Conservation (phyloP, 2,329 filamentous ascomycete species). For the Graphiopsis chlorocephala region DNA sequence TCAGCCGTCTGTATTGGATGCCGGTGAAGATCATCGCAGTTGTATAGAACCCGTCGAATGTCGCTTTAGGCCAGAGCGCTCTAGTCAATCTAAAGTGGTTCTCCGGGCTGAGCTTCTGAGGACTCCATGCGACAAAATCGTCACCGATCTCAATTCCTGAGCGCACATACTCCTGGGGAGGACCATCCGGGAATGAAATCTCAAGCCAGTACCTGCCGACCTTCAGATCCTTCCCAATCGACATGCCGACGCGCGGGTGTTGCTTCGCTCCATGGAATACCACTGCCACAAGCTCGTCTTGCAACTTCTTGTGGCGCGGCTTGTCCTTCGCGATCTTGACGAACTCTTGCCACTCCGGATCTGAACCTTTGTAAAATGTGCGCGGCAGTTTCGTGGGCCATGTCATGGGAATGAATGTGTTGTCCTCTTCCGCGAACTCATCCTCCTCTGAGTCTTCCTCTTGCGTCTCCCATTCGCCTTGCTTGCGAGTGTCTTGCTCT, state of each 20-base stretch:
- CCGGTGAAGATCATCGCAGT: conserved; percentile 34
- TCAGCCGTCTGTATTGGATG: conserved; percentile 37
- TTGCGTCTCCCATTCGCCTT: conserved; percentile 28
- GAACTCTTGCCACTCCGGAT: conserved; percentile 55
- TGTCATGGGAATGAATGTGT: conserved; percentile 50
- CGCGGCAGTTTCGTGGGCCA: conserved; percentile 42
- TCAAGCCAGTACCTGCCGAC: conserved; percentile 49
- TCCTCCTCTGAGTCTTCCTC: conserved; percentile 35
- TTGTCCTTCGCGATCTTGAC: conserved; percentile 45
- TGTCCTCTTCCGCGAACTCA: conserved; percentile 34
- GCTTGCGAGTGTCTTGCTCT: conserved; percentile 20
- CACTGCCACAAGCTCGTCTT: conserved; percentile 39
- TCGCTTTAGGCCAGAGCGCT: conserved; percentile 39
- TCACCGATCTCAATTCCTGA: conserved; percentile 44
- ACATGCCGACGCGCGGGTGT: conserved; percentile 31
- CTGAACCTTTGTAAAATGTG: conserved; percentile 49
- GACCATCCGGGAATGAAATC: conserved; percentile 47
- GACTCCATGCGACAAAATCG: conserved; percentile 41
- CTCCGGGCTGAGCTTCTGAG: conserved; percentile 37
- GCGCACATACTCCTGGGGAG: conserved; percentile 48
- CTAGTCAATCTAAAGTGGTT: conserved; percentile 40
- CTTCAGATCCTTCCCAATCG: conserved; percentile 40
- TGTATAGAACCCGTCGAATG: conserved; percentile 35
- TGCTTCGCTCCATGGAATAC: conserved; percentile 33
- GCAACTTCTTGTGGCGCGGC: conserved; percentile 39